Evolutionary conservation across 2,329 filamentous ascomycete species (phyloP), one percentile per base, ranked within the genome.

Genomic region (Dactylellina sp.): DNA sequence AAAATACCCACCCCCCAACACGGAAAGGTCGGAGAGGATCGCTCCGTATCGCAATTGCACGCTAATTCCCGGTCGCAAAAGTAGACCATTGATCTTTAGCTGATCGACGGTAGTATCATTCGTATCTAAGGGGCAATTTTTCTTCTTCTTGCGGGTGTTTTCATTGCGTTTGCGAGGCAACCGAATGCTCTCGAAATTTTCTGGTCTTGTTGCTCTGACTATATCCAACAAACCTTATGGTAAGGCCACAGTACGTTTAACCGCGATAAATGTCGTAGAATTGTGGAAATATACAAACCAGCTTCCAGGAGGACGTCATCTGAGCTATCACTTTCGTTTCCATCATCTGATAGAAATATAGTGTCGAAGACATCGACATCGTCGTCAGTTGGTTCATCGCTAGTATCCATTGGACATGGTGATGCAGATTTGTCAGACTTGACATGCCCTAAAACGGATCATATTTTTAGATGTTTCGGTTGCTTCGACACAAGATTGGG

Each of bases 281-380:
- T 2, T 14, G 6, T 22, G 3, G 32, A 9, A 11, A 22, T 42
- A 14, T 14, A 65, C 60, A 3, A 14, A 72, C 68, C 55, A 16
- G 42, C 37, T 42, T 65, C 68, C n/a, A 72, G 61, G 6, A 72
- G 60, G 11, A 65, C 60, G 55, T 65, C 60, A 25, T 65, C 55
- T 11, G 60, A 65, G 25, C 40, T 56, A 12, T 60, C 47, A 24
- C 20, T 24, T 25, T 57, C 53, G 16, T 22, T 52, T 3, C 64
- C 66, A n/a, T 55, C 46, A 16, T 72, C 68, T 28, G 55, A 65
- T 28, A 72, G 47, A 28, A 72, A 72, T 12, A 72, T 61, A 5
- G 68, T 60, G 14, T 65, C 53, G 25, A 56, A 53, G 20, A 47
- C 22, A 22, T 72, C 68, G 1, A 60, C 18, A 40, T 37, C 46